Conservation (phyloP, 139 green algal genomes). For the Tetradesmus obliquus region DNA sequence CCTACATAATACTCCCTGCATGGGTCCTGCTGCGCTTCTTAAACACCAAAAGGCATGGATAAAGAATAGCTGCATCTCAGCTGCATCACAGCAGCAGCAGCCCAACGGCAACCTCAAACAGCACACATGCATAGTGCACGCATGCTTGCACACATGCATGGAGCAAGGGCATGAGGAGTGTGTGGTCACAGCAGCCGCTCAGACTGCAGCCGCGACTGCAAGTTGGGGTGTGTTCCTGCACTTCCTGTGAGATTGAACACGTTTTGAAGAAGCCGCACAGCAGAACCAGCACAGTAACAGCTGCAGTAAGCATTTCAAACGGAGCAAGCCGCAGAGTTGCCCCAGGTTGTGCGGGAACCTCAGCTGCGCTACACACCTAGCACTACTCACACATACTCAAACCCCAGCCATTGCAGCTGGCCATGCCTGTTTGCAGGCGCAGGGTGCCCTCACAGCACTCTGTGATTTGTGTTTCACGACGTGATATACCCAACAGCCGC, state of each 20-base stretch:
- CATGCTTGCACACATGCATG: not conserved
- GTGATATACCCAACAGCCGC: not conserved
- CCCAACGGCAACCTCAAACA: not conserved
- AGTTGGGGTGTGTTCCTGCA: not conserved
- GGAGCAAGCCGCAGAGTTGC: not conserved
- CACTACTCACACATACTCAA: not conserved
- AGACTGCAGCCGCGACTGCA: not conserved
- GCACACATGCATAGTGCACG: not conserved
- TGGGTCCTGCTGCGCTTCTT: too few relatives aligned
- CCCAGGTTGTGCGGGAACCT: not conserved
- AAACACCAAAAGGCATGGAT: not conserved
- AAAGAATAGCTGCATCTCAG: not conserved
- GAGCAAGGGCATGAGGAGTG: not conserved
- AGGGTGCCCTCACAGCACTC: not conserved
- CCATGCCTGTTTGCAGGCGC: not conserved
- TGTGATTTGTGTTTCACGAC: not conserved
- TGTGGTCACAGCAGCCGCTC: not conserved
- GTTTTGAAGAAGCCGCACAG: not conserved
- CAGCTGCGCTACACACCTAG: not conserved
- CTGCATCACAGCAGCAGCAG: constrained; percentile 17
- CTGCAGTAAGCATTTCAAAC: not conserved
- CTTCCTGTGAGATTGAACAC: not conserved
- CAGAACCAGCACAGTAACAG: not conserved
- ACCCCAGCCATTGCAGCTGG: not conserved
- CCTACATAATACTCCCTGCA: not conserved